Evolutionary conservation across 169 alveolate genomes (phyloP), one percentile per base, ranked within the genome.

Genomic region (Cryptosporidium tyzzeri): DNA sequence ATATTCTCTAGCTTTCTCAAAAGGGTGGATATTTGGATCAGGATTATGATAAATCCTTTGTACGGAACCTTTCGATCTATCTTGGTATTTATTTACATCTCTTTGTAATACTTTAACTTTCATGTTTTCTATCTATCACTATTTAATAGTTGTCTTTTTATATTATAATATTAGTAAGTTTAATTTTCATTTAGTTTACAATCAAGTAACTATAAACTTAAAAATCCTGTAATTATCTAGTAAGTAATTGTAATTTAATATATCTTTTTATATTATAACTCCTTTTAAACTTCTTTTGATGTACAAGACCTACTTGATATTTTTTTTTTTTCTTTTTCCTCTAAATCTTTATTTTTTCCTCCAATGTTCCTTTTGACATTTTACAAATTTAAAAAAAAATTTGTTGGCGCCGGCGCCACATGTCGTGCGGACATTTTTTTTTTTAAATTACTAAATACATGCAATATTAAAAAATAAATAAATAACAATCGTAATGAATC

Each of bases 1-100:
- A 91, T 97, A 97, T 92, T 98, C 99, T 80, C 99, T 93, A 44
- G 97, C 98, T 84, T 95, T 91, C 85, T 95, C 94, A 84, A 96
- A 95, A 5, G 98, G 97, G 85, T 97, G 98, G 68, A 94, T 69
- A 29, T 84, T 93, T 14, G 98, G 95, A 71, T 95, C 96, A 5
- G 98, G 95, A 84, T 95, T 96, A 58, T 85, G 91, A 35, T 71
- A 89, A 55, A 92, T 69, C 59, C 85, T 69, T 61, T 91, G 85
- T 45, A 85, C 80, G 48, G 85, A 92, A 45, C 86, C 87, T 35
- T 84, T 85, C 18, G 86, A 68, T 37, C 23, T 73, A 45, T 80
- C 93, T 45, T 86, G 91, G 33, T 92, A 93, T 45, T 80, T 93
- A 69, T 74, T 85, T 9, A 93, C 91, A 69, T 93, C 93, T 62